phyloP scores from a whole-genome alignment of 768 basidiomycete species.

The Boletus subcaerulescens region DNA sequence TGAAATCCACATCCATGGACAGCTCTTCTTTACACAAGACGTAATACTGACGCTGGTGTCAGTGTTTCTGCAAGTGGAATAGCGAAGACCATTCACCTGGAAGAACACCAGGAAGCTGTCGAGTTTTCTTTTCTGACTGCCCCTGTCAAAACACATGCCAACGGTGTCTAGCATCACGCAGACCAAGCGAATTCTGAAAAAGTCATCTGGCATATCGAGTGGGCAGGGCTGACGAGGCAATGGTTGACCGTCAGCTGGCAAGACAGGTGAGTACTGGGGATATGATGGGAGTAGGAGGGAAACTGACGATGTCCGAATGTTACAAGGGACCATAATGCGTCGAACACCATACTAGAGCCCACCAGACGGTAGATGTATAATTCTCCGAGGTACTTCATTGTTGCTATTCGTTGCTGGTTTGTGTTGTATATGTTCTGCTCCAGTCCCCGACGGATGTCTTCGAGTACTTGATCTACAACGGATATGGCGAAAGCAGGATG shows the following conservation, averaged over 20 bases:
- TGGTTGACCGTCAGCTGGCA: conserved; percentile 82
- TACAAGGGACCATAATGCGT: conserved; percentile 89
- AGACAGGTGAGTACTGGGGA: conserved; percentile 11
- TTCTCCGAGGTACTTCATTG: conserved; percentile 94
- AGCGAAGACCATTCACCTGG: conserved; percentile 54
- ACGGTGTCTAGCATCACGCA: conserved; percentile 93
- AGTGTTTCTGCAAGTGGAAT: neutral
- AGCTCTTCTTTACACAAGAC: conserved; percentile 81
- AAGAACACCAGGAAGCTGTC: conserved; percentile 93
- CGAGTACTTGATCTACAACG: conserved; percentile 92
- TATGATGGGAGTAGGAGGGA: neutral
- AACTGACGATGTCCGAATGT: conserved; percentile 94
- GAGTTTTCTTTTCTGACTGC: conserved; percentile 87
- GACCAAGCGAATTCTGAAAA: conserved; percentile 88
- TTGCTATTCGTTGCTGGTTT: conserved; percentile 90
- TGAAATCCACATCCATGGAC: conserved; percentile 99
- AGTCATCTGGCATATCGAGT: conserved; percentile 93
- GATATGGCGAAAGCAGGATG: conserved; percentile 84
- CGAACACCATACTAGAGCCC: conserved; percentile 87
- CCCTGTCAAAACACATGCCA: conserved; percentile 97
- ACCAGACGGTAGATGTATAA: conserved; percentile 94
- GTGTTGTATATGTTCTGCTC: conserved; percentile 94
- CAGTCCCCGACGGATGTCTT: conserved; percentile 85
- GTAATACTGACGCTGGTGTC: conserved; percentile 58
- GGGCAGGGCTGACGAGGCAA: conserved; percentile 69